Evolutionary conservation across 345 rosid genomes (phyloP).

Genomic region (Luvunga scandens): DNA sequence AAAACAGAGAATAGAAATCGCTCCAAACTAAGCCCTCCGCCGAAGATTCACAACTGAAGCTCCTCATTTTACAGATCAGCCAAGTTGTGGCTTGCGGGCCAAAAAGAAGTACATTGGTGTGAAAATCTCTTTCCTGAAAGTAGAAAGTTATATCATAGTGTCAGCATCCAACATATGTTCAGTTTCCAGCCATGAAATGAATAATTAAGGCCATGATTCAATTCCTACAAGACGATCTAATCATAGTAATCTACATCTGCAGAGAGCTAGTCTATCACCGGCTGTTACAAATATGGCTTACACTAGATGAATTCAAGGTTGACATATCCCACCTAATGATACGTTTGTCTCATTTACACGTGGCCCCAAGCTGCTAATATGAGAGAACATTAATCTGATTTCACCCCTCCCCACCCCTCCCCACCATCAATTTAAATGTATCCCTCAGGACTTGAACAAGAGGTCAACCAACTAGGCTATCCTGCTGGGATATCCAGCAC

Average conservation of each 20-base stretch:
- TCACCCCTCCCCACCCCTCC: too few relatives aligned
- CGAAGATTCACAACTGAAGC: not conserved
- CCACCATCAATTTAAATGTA: too few relatives aligned
- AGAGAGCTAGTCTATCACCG: not conserved
- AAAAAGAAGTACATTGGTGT: constrained; percentile 96
- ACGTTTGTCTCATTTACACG: not conserved
- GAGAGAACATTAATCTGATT: not conserved
- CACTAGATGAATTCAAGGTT: not conserved
- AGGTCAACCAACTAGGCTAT: too few relatives aligned
- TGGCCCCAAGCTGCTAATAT: not conserved
- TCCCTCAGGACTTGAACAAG: too few relatives aligned
- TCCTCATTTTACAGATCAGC: not conserved
- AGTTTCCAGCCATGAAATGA: not conserved
- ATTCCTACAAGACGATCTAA: not conserved
- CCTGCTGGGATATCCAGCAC: not conserved
- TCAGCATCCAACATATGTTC: not conserved
- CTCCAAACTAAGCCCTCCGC: not conserved
- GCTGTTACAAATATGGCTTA: not conserved
- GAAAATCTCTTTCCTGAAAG: constrained; percentile 87
- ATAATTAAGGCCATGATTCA: not conserved
- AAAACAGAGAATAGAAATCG: not conserved
- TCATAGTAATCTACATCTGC: not conserved
- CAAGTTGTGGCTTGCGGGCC: constrained; percentile 69
- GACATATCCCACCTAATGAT: not conserved
- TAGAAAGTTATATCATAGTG: not conserved